Evolutionary conservation across 2,329 filamentous ascomycete species (phyloP).

Genomic region (Aspergillus sp.): DNA sequence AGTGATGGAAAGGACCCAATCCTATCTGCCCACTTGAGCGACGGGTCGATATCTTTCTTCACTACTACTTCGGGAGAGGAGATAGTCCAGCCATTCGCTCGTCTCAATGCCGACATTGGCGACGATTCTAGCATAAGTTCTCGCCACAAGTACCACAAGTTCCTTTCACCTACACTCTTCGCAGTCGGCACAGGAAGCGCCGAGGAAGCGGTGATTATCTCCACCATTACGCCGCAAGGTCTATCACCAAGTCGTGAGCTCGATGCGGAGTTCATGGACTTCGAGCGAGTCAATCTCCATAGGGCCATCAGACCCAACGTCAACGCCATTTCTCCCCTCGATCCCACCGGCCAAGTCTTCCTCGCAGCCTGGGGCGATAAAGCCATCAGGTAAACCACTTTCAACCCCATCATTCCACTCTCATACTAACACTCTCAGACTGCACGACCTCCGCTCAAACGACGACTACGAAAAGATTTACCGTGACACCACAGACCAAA

Average conservation of each 20-base stretch:
- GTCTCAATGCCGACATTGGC: constrained; percentile 24
- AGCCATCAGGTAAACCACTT: constrained; percentile 41
- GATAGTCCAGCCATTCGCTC: constrained; percentile 41
- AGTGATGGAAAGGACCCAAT: constrained; percentile 45
- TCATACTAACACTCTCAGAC: constrained; percentile 34
- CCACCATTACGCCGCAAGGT: constrained; percentile 51
- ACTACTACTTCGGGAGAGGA: constrained; percentile 36
- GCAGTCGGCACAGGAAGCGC: constrained; percentile 53
- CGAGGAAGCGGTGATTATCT: constrained; percentile 52
- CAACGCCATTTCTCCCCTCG: constrained; percentile 42
- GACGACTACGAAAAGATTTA: constrained; percentile 52
- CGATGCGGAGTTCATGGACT: constrained; percentile 41
- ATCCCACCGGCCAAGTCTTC: constrained; percentile 53
- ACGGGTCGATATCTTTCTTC: constrained; percentile 52
- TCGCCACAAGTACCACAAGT: constrained; percentile 54
- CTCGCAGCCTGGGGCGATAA: constrained; percentile 64
- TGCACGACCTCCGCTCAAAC: constrained; percentile 63
- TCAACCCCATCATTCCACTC: not conserved
- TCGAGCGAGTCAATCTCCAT: constrained; percentile 24
- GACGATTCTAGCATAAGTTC: constrained; percentile 23
- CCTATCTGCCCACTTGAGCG: constrained; percentile 56
- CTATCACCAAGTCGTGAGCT: constrained; percentile 40
- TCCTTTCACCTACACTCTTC: constrained; percentile 53
- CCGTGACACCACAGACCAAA: constrained; percentile 59
- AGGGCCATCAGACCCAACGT: constrained; percentile 29